Base-by-base conservation (phyloP, 148 eudicot species). In the Rhododendron kiyosumense region DNA sequence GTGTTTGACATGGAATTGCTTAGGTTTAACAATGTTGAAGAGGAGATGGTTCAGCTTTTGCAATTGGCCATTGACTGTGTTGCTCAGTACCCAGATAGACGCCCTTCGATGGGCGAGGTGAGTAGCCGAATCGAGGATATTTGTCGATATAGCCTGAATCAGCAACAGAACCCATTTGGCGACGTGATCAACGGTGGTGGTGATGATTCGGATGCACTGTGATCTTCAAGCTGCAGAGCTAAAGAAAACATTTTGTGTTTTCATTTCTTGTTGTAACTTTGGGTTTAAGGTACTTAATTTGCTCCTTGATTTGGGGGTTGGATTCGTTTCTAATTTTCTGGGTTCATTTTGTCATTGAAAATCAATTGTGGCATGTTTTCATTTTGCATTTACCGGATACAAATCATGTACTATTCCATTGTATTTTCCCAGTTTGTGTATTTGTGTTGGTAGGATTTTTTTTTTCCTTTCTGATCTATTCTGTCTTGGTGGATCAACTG, bases 1-100 rank as follows among this genome's bases (percentile, higher is more conserved):
- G 98, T 96, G 43, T 96, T 96, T 26, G 99, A 96, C 81, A 83
- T 88, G 18, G 99, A 96, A 84, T 97, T 96, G 28, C 94, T 96
- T 2, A 57, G 98, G 52, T 93, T 95, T 80, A 94, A 95, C 78
- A 93, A 87, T 32, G 96, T 93, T 1, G 99, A 94, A 86, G 97
- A 95, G 84, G 99, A 96, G 63, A 95, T 96, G 99, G 98, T 96
- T 75, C 90, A 92, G 91, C 92, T 95, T 18, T 83, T 96, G 69
- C 98, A 96, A 88, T 92, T 96, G 0, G 99, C 97, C 3, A 87
- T 96, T 0, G 97, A 96, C 51, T 96, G 99, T 82, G 89, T 93
- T 1, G 96, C 93, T 15, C 97, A 93, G 87, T 93, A 95, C 87
- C 99, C 99, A 1, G 99, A 96, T 81, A 92, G 89, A 28, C 93